Evolutionary conservation across 352 stramenopile species (phyloP), one percentile per base, ranked within the genome.

Genomic region (Globisporangium orthogonon): DNA sequence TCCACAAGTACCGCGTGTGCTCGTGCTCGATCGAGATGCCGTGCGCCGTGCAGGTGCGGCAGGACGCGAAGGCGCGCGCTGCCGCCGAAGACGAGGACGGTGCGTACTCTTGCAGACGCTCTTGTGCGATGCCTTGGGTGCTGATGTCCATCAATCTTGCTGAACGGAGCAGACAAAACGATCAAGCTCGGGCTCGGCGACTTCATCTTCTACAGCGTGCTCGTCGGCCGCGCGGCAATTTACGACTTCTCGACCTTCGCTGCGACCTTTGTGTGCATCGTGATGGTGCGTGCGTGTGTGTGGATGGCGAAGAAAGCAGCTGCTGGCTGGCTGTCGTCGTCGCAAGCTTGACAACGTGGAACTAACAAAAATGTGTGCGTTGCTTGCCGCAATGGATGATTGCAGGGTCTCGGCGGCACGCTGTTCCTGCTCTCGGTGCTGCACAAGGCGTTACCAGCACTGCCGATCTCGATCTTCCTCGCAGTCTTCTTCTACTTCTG

Each of bases 201-300:
- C 72, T 99, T 99, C 67, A 98, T 99, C 52, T 99, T 99, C 67
- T 99, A 99, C 78, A 97, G 83, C 67, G 89, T 99, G 17, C 74
- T 99, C 37, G 94, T 99, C 10, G 94, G 91, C 11, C 96, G 97
- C 47, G 96, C 97, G 44, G 94, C 94, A 17, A 91, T 98, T 44
- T 96, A 95, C 62, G 96, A 97, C 61, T 98, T 99, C 63, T 96
- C 93, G 18, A 94, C 95, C 4, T 98, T 98, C 67, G 87, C 88
- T 4, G 81, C 92, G 33, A 96, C 90, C 49, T 97, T 98, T 50
- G 61, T 98, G 11, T 90, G 78, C 54, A 95, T 96, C 35, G 91
- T 99, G 52, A 84, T 99, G 53, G 83, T 92, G 69, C 71, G 73
- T 69, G 13, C 13, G 6, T 58, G 18, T 15, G 73, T 69, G 13